These are phyloP conservation scores for Platanthera zijinensis DNA, from an alignment of 106 monocot genomes.

Conservation along the genomic window DNA sequence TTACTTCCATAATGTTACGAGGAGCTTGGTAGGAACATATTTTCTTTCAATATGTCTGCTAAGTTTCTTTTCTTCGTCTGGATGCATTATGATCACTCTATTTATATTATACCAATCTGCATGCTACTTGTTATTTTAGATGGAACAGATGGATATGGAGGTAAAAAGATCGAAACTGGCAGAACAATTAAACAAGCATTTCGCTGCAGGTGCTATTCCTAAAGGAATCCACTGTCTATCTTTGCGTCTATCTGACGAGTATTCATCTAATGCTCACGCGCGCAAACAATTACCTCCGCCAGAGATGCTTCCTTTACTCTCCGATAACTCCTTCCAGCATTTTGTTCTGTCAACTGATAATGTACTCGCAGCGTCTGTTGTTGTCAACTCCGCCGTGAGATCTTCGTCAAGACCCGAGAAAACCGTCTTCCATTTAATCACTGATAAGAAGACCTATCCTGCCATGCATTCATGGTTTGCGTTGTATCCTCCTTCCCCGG, in stretches of 20 bases:
- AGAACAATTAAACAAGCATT: slow-evolving; percentile 85
- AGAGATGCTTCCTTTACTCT: slow-evolving; percentile 61
- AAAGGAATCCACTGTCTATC: slow-evolving; percentile 90
- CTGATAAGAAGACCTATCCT: slow-evolving; percentile 93
- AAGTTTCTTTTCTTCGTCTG: too few relatives aligned
- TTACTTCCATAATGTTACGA: too few relatives aligned
- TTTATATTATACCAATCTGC: neutral
- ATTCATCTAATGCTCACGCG: slow-evolving; percentile 95
- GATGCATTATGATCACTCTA: too few relatives aligned
- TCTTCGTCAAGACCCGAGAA: slow-evolving; percentile 61
- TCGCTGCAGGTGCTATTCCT: slow-evolving; percentile 82
- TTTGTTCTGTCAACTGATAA: slow-evolving; percentile 77
- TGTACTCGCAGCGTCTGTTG: slow-evolving; percentile 83
- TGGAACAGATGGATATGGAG: slow-evolving; percentile 71
- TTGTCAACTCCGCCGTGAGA: slow-evolving; percentile 54
- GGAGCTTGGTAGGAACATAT: neutral
- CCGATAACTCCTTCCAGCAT: slow-evolving; percentile 68
- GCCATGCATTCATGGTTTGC: slow-evolving; percentile 99
- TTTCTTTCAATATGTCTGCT: neutral
- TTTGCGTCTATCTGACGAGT: slow-evolving; percentile 76
- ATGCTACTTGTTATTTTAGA: slow-evolving; percentile 26
- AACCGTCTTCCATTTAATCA: slow-evolving; percentile 86
- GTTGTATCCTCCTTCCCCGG: slow-evolving; percentile 56
- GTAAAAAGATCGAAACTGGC: slow-evolving; percentile 59
- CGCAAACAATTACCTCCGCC: slow-evolving; percentile 77